Percentiles rank a stretch among this genome's conserved stretches.
Evolutionary conservation across 2,329 filamentous ascomycete species (phyloP).

Genomic region (Aspergillus hortae): DNA sequence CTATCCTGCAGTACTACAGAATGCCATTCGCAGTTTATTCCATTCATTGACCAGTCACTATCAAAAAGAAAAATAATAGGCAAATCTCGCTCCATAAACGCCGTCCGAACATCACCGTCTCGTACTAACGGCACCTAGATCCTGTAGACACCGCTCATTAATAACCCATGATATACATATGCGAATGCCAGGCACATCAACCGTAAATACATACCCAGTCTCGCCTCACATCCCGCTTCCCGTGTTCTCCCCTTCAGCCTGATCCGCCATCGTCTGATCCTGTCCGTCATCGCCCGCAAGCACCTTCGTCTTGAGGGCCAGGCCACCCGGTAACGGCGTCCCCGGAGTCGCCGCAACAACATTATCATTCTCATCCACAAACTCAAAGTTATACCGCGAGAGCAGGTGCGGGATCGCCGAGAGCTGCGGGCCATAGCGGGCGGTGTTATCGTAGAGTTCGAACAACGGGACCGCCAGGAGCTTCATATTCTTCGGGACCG

Average conservation of each 20-base stretch:
- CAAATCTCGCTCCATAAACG: conserved; percentile 11
- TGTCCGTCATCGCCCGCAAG: conserved; percentile 50
- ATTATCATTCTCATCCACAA: conserved; percentile 87
- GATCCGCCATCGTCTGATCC: conserved; percentile 36
- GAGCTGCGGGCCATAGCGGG: conserved; percentile 89
- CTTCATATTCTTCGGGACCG: conserved; percentile 99
- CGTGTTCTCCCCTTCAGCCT: conserved; percentile 22
- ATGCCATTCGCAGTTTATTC: too few relatives aligned
- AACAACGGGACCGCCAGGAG: conserved; percentile 93
- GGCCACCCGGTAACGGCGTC: conserved; percentile 55
- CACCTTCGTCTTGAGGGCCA: conserved; percentile 62
- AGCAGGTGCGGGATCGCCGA: conserved; percentile 94
- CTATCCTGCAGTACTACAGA: too few relatives aligned
- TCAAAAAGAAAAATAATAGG: neutral
- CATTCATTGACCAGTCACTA: neutral
- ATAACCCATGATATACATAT: neutral
- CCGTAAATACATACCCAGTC: neutral
- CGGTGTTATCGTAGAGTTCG: conserved; percentile 97
- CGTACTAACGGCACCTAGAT: neutral
- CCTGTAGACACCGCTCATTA: neutral
- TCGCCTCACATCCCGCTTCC: conserved; percentile 13
- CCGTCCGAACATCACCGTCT: conserved; percentile 3
- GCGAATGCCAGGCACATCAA: neutral
- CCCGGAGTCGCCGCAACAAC: conserved; percentile 83
- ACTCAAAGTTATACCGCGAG: conserved; percentile 95